These are phyloP conservation scores for Pestalotiopsis sp. DNA, from an alignment of 2,329 filamentous ascomycete genomes.

Conservation along the genomic window DNA sequence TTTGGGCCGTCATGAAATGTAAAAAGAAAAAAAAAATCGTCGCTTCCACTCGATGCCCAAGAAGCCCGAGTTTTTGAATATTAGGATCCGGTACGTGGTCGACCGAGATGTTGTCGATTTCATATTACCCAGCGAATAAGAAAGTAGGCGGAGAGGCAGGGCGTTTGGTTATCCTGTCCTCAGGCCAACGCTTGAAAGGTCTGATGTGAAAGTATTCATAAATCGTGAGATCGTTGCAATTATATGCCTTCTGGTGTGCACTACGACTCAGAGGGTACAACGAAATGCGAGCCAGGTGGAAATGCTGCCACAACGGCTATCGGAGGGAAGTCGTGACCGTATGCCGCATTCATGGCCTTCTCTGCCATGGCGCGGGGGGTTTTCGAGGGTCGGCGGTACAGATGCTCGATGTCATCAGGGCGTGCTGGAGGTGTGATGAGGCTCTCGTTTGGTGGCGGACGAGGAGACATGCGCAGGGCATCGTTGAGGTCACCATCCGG, in stretches of 20 bases:
- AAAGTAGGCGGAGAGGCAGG: neutral
- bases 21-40: neutral
- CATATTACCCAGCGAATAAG: neutral
- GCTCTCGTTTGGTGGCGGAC: constrained; percentile 39
- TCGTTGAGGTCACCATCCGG: constrained; percentile 89
- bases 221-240: constrained; percentile 4
- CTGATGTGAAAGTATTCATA: neutral
- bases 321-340: constrained; percentile 19
- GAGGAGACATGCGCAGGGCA: constrained; percentile 63
- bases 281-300: constrained; percentile 6
- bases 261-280: neutral
- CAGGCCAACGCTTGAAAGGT: neutral
- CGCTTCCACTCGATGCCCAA: neutral
- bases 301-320: constrained; percentile 22
- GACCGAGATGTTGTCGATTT: neutral
- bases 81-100: neutral
- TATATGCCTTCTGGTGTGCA: neutral
- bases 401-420: constrained; percentile 27
- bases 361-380: constrained; percentile 17
- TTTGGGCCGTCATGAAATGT: neutral
- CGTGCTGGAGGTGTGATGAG: constrained; percentile 34
- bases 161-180: neutral
- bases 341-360: constrained; percentile 21
- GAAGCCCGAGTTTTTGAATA: neutral
- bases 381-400: constrained; percentile 8